A percentile compares a stretch with the other conserved stretches of the same genome.
Evolutionary conservation across 805 yeast genomes (phyloP).

Genomic region (Ogataea polymorpha): DNA sequence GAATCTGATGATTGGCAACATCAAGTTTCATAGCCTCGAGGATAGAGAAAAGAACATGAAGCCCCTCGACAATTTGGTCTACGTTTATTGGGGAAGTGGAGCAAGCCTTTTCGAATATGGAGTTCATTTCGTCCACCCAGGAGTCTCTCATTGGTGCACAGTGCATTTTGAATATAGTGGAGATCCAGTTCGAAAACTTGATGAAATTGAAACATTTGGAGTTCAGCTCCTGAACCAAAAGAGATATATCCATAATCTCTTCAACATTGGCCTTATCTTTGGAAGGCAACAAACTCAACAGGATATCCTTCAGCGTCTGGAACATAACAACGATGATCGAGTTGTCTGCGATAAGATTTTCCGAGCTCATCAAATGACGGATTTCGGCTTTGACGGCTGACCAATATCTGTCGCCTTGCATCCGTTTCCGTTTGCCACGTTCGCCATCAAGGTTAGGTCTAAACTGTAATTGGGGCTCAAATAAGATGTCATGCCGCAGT

Average conservation of each 20-base stretch:
- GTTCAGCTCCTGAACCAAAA: slow-evolving; percentile 70
- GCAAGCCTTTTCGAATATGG: slow-evolving; percentile 49
- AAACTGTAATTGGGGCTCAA: slow-evolving; percentile 89
- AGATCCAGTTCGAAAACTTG: slow-evolving; percentile 69
- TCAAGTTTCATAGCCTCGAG: slow-evolving; percentile 93
- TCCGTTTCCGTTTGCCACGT: slow-evolving; percentile 74
- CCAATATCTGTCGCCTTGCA: slow-evolving; percentile 82
- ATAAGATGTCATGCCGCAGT: slow-evolving; percentile 85
- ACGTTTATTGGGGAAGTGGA: slow-evolving; percentile 21
- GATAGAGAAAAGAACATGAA: slow-evolving; percentile 74
- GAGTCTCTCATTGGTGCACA: slow-evolving; percentile 95
- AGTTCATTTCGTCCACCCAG: slow-evolving; percentile 82
- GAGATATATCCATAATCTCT: slow-evolving; percentile 72
- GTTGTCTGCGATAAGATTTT: slow-evolving; percentile 14
- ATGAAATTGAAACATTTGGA: slow-evolving; percentile 73
- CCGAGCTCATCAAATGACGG: slow-evolving; percentile 31
- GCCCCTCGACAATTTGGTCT: slow-evolving; percentile 62
- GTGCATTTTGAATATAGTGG: slow-evolving; percentile 75
- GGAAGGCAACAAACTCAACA: slow-evolving; percentile 71
- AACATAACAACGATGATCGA: slow-evolving; percentile 62
- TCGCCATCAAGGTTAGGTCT: slow-evolving; percentile 91
- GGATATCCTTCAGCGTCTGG: slow-evolving; percentile 72
- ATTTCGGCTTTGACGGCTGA: slow-evolving; percentile 69
- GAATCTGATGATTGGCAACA: slow-evolving; percentile 90
- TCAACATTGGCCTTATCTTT: slow-evolving; percentile 66